phyloP scores from a whole-genome alignment of 2,329 filamentous ascomycete genomes.

The Lasiodiplodia gonubiensis region DNA sequence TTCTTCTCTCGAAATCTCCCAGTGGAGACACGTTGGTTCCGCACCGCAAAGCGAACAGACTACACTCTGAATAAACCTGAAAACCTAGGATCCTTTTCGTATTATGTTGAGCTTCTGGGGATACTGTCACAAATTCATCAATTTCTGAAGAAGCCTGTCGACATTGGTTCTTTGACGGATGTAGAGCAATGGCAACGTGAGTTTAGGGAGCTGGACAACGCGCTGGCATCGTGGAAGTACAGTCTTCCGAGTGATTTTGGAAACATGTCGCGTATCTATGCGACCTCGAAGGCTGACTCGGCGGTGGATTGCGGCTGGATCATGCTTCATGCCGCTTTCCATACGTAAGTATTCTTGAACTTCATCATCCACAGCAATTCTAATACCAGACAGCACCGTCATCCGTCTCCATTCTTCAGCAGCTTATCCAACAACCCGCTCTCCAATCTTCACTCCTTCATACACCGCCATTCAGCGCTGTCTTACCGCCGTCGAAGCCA shows the following conservation, averaged over 20 bases:
- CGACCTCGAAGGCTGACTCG: conserved; percentile 29
- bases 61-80: conserved; percentile 73
- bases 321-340: conserved; percentile 89
- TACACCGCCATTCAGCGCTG: conserved; percentile 85
- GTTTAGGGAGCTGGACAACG: conserved; percentile 83
- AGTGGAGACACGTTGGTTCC: conserved; percentile 85
- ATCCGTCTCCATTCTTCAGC: conserved; percentile 91
- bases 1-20: conserved; percentile 82
- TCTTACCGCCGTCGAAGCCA: conserved; percentile 72
- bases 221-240: conserved; percentile 82
- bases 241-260: conserved; percentile 82
- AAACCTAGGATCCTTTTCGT: conserved; percentile 84
- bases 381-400: conserved; percentile 62
- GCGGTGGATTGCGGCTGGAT: conserved; percentile 81
- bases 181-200: conserved; percentile 89
- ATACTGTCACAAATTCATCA: conserved; percentile 87
- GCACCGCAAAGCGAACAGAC: conserved; percentile 56
- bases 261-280: conserved; percentile 79
- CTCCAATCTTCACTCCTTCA: conserved; percentile 86
- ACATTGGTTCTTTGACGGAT: conserved; percentile 81
- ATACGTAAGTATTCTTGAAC: conserved; percentile 63
- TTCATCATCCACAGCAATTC: neutral
- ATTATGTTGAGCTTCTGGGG: conserved; percentile 87
- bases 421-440: conserved; percentile 87
- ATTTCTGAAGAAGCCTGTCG: conserved; percentile 86